Conservation (phyloP, 805 yeast genomes). For the Myxozyma nipponensis region DNA sequence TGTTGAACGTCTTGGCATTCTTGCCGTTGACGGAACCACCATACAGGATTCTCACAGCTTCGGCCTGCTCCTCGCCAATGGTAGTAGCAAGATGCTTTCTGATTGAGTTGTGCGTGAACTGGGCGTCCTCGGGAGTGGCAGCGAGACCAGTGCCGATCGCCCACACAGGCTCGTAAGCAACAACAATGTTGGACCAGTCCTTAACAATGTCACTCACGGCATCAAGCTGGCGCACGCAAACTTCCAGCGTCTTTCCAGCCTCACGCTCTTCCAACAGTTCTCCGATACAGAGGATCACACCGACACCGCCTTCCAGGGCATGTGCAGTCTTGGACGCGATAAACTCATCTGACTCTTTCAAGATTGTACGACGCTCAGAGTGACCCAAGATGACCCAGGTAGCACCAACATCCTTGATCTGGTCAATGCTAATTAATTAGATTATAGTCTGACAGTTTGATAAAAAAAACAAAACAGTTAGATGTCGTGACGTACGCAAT, state of each 20-base stretch:
- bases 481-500: slow-evolving; percentile 45
- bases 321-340: slow-evolving; percentile 92
- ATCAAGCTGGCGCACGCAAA: slow-evolving; percentile 81
- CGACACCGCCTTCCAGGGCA: slow-evolving; percentile 83
- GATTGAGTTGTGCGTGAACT: slow-evolving; percentile 85
- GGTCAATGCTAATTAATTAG: slow-evolving; percentile 56
- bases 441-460: no score
- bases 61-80: slow-evolving; percentile 77
- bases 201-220: slow-evolving; percentile 76
- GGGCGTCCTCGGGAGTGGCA: slow-evolving; percentile 98
- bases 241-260: slow-evolving; percentile 78
- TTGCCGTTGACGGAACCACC: slow-evolving; percentile 98
- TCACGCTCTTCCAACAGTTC: slow-evolving; percentile 78
- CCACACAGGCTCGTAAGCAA: slow-evolving; percentile 99
- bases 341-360: slow-evolving; percentile 77
- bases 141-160: slow-evolving; percentile 99
- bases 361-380: slow-evolving; percentile 95
- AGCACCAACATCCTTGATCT: slow-evolving; percentile 86
- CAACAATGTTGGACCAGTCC: slow-evolving; percentile 89
- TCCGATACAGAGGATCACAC: slow-evolving; percentile 95
- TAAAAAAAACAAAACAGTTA: background rate
- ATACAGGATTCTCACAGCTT: slow-evolving; percentile 81
- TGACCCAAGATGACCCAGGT: slow-evolving; percentile 96
- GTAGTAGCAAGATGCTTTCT: slow-evolving; percentile 75
- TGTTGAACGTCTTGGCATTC: slow-evolving; percentile 86